Evolutionary conservation across 2,329 filamentous ascomycete genomes (phyloP).

Genomic region (Thelonectria blattea): DNA sequence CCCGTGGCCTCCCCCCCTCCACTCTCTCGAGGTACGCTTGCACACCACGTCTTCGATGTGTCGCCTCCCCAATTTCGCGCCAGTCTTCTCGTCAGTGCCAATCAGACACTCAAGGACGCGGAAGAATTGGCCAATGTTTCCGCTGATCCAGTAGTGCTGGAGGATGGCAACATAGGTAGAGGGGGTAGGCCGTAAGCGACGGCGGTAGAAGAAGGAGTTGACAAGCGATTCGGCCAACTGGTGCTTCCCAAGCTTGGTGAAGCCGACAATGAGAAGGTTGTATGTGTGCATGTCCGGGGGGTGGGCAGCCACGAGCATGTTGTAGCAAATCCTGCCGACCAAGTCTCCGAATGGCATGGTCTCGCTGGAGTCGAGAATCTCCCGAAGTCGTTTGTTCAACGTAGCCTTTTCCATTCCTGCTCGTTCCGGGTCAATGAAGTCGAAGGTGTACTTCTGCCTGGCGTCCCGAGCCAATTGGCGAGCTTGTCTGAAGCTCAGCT

Average conservation of each 20-base stretch:
- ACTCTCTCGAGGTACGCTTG: conserved; percentile 33
- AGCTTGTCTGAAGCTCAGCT: conserved; percentile 39
- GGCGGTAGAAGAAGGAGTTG: conserved; percentile 54
- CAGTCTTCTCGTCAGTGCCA: conserved; percentile 48
- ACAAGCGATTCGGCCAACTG: conserved; percentile 60
- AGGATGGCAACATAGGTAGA: conserved; percentile 57
- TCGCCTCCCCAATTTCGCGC: conserved; percentile 48
- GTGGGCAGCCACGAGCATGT: conserved; percentile 66
- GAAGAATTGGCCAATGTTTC: conserved; percentile 51
- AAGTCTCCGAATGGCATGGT: conserved; percentile 41
- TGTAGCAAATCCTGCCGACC: conserved; percentile 61
- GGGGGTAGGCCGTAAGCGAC: conserved; percentile 53
- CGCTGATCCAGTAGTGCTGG: conserved; percentile 54
- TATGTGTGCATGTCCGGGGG: conserved; percentile 73
- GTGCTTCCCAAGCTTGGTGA: conserved; percentile 58
- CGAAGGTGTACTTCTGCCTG: conserved; percentile 36
- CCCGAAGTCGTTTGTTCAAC: conserved; percentile 41
- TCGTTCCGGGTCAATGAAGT: conserved; percentile 36
- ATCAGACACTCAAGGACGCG: conserved; percentile 53
- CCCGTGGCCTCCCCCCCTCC: conserved; percentile 42
- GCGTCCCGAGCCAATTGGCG: conserved; percentile 26
- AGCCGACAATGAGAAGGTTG: conserved; percentile 73
- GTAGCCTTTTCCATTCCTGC: conserved; percentile 34
- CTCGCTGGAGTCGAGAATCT: conserved; percentile 33
- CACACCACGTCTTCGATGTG: conserved; percentile 43